These are phyloP conservation scores for Monascus ruber DNA, from an alignment of 2,329 filamentous ascomycete genomes.

Conservation along the genomic window DNA sequence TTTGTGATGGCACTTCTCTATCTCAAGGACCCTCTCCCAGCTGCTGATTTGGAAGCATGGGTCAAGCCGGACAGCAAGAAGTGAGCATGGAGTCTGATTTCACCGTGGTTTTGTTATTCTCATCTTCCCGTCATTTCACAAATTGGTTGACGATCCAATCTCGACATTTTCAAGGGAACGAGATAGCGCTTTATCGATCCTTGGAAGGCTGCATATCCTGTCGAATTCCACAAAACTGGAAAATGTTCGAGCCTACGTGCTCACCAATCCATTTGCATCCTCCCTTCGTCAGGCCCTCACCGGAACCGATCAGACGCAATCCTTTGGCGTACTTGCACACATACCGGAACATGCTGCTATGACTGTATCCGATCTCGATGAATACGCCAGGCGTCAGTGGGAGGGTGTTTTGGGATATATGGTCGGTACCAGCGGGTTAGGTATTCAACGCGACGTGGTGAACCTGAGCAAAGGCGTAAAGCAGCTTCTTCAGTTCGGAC, in stretches of 20 bases:
- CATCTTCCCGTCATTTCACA: not conserved
- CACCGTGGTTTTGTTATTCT: not conserved
- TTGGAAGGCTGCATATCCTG: conserved; percentile 80
- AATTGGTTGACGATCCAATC: conserved; percentile 15
- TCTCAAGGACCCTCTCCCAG: conserved; percentile 66
- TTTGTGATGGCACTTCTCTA: conserved; percentile 95
- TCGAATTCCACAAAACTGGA: conserved; percentile 50
- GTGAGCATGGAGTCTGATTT: conserved; percentile 23
- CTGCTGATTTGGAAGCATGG: conserved; percentile 77
- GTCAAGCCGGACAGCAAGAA: conserved; percentile 56
- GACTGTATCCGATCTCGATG: conserved; percentile 63
- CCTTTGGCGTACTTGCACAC: conserved; percentile 77
- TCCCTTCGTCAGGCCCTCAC: conserved; percentile 80
- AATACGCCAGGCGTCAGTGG: conserved; percentile 81
- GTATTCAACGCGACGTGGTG: conserved; percentile 36
- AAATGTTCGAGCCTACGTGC: conserved; percentile 57
- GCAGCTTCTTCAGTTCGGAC: conserved; percentile 66
- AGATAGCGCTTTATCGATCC: conserved; percentile 69
- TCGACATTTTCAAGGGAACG: conserved; percentile 47
- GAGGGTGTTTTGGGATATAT: conserved; percentile 94
- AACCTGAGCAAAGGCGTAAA: conserved; percentile 67
- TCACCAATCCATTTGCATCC: conserved; percentile 70
- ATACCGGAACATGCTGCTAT: conserved; percentile 52
- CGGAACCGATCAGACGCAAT: conserved; percentile 72
- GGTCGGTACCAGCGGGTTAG: conserved; percentile 48